Conservation (phyloP, 208 protist genomes). For the Phytomonas serpens region DNA sequence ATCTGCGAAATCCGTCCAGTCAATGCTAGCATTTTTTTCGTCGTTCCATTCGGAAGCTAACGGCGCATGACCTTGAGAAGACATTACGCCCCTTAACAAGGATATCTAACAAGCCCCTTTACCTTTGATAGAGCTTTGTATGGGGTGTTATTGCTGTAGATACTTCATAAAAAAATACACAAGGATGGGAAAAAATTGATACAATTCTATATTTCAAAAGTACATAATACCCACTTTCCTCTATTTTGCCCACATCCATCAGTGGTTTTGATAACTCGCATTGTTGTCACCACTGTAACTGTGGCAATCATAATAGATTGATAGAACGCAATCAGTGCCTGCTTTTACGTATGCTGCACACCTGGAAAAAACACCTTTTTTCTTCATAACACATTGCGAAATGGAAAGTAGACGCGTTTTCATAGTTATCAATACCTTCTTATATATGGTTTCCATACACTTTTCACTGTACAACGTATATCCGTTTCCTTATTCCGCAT, state of each 20-base stretch:
- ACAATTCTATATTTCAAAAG: neutral
- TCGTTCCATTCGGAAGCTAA: conserved; percentile 44
- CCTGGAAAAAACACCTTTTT: neutral
- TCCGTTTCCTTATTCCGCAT: neutral
- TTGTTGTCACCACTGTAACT: neutral
- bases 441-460: neutral
- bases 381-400: neutral
- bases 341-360: neutral
- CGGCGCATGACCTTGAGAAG: conserved; percentile 11
- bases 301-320: neutral
- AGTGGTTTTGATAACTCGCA: neutral
- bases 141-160: conserved; percentile 4
- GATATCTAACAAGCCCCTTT: conserved; percentile 1
- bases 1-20: conserved; percentile 59
- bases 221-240: neutral
- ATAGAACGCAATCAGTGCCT: neutral
- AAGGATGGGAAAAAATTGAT: conserved; percentile 14
- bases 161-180: conserved; percentile 20
- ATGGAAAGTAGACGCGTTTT: neutral
- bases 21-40: conserved; percentile 72
- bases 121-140: neutral
- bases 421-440: neutral
- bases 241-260: neutral
- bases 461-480: neutral
- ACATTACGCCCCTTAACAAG: conserved; percentile 2